A percentile compares a stretch with the other conserved stretches of the same genome.
Conservation (phyloP, 2,329 filamentous ascomycete genomes). For the Fusarium abutilonis region DNA sequence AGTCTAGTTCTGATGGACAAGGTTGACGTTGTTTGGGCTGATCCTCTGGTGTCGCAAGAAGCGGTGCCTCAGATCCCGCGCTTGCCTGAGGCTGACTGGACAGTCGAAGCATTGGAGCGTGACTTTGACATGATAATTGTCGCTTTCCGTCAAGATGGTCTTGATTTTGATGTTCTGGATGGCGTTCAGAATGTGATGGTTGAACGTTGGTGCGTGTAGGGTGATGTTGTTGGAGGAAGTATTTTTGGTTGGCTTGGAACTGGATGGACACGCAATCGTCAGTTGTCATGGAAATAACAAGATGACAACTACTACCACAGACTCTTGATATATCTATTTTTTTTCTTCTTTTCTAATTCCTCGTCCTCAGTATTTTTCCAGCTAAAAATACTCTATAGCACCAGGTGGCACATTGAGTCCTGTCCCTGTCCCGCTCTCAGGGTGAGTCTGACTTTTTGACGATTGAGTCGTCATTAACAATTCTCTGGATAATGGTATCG, state of each 20-base stretch:
- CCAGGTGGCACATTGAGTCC: too few relatives aligned
- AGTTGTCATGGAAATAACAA: neutral
- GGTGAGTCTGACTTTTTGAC: too few relatives aligned
- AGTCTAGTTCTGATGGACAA: slow-evolving; percentile 50
- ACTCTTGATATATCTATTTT: neutral
- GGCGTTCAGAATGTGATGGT: slow-evolving; percentile 49
- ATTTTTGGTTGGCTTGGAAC: neutral
- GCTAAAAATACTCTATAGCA: too few relatives aligned
- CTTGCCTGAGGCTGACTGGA: slow-evolving; percentile 54
- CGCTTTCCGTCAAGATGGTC: slow-evolving; percentile 54
- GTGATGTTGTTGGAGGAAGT: neutral
- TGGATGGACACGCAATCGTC: too few relatives aligned
- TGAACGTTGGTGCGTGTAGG: slow-evolving; percentile 52
- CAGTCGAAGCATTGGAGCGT: slow-evolving; percentile 47
- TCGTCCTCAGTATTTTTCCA: too few relatives aligned
- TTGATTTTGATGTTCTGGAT: slow-evolving; percentile 55
- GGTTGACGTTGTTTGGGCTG: slow-evolving; percentile 56
- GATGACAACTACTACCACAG: neutral
- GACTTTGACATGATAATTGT: slow-evolving; percentile 57
- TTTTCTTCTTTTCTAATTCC: too few relatives aligned
- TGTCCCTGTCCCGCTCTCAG: too few relatives aligned
- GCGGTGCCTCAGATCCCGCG: slow-evolving; percentile 54
- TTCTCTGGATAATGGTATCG: too few relatives aligned
- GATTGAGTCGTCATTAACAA: too few relatives aligned
- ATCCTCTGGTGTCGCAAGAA: slow-evolving; percentile 56